Conservation (phyloP, 2,329 filamentous ascomycete species). For the Hymenoscyphus albidus region DNA sequence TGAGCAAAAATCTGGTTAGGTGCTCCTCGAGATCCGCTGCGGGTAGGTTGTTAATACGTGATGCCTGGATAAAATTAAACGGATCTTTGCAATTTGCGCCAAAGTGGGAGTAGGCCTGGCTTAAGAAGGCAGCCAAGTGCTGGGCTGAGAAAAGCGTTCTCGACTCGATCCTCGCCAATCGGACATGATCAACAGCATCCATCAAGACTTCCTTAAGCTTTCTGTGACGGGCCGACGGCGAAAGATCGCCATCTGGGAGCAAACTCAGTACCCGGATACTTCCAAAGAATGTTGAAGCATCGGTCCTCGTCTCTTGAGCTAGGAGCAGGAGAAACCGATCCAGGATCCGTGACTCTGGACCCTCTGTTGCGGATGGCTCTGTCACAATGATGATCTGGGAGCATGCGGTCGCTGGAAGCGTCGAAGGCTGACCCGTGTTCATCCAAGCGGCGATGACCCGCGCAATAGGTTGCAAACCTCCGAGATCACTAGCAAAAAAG, state of each 20-base stretch:
- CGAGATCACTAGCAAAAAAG: conserved; percentile 31
- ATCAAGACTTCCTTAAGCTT: conserved; percentile 27
- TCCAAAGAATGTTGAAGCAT: conserved; percentile 2
- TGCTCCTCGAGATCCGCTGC: conserved; percentile 23
- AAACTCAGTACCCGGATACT: conserved; percentile 7
- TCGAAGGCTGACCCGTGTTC: conserved; percentile 19
- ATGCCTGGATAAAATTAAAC: conserved; percentile 28
- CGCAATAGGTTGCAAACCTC: conserved; percentile 26
- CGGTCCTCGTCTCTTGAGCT: conserved; percentile 26
- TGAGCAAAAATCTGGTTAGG: conserved; percentile 25
- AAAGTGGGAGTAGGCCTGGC: conserved; percentile 22
- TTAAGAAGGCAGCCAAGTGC: conserved; percentile 27
- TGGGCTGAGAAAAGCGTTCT: conserved; percentile 25
- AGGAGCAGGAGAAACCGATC: conserved; percentile 28
- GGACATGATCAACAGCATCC: conserved; percentile 22
- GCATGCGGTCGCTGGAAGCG: conserved; percentile 22
- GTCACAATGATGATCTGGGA: conserved; percentile 29
- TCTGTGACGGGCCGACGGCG: conserved; percentile 18
- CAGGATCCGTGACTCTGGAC: conserved; percentile 17
- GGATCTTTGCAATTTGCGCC: conserved; percentile 13
- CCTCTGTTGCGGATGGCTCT: conserved; percentile 22
- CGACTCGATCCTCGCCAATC: conserved; percentile 15
- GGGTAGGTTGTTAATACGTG: conserved; percentile 24
- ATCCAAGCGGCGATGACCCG: conserved; percentile 24
- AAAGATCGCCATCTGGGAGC: conserved; percentile 17